Percentiles rank a stretch among this genome's conserved stretches.
Evolutionary conservation across 768 basidiomycete species (phyloP).

Genomic region (Boletales sp.): DNA sequence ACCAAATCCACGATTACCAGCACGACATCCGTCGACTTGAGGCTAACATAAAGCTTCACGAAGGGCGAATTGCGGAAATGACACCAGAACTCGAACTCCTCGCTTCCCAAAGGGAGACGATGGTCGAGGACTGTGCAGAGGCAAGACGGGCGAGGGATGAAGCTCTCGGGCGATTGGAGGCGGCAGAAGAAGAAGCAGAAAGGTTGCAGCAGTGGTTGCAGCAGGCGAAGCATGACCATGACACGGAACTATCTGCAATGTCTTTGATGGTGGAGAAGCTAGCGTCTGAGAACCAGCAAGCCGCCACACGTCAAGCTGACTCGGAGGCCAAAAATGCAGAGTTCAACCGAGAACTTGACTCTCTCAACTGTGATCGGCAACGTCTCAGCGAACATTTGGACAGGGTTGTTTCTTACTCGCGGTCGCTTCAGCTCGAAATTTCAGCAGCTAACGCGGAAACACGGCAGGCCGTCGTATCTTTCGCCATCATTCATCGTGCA

Average conservation of each 20-base stretch:
- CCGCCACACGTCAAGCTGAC: constrained; percentile 12
- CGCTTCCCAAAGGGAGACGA: constrained; percentile 65
- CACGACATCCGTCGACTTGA: constrained; percentile 77
- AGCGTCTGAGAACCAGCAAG: constrained; percentile 29
- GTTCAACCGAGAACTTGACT: constrained; percentile 12
- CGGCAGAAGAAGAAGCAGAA: constrained; percentile 62
- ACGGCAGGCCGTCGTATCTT: constrained; percentile 19
- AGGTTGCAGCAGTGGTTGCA: constrained; percentile 30
- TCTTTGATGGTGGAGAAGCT: constrained; percentile 39
- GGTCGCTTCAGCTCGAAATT: constrained; percentile 9
- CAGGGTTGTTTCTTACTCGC: constrained; percentile 2
- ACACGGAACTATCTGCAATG: constrained; percentile 35
- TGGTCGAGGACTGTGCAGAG: constrained; percentile 82
- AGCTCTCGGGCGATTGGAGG: constrained; percentile 53
- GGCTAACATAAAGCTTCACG: constrained; percentile 68
- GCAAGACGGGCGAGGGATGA: constrained; percentile 71
- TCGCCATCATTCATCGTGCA: constrained; percentile 19
- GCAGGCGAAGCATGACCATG: constrained; percentile 21
- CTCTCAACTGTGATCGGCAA: constrained; percentile 8
- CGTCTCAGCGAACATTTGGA: constrained; percentile 10
- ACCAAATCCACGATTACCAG: constrained; percentile 75
- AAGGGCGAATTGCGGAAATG: constrained; percentile 72
- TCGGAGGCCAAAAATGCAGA: constrained; percentile 15
- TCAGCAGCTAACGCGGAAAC: constrained; percentile 4
- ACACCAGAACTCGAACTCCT: constrained; percentile 64